Evolutionary conservation across 306 rosid species (phyloP), one percentile per base, ranked within the genome.

Genomic region (Prinsepia uniflora): DNA sequence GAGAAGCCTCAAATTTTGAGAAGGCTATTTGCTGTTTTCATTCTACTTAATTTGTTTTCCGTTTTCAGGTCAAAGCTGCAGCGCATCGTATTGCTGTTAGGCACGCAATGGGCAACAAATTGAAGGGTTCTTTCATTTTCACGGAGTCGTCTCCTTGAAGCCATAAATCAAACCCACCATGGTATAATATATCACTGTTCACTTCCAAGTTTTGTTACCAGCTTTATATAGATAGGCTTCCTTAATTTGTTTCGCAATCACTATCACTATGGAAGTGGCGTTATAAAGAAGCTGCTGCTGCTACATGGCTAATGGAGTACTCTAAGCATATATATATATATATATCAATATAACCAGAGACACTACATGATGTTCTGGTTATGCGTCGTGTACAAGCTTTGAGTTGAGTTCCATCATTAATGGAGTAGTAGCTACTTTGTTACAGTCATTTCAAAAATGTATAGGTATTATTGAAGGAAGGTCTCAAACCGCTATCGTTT

Each of bases 11-110:
- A 15, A 5, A 14, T 18, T 19, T 5, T 41, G 14, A 45, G 39
- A 62, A 67, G 40, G 19, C 46, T 10, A 55, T 36, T 17, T 61
- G 47, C 6, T 61, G 8, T 61, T 20, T 46, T 80, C 47, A 36
- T 46, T 42, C 41, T 34, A 64, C 71, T 76, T 19, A 63, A 44
- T 71, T 22, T 72, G 53, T 65, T 77, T 66, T 72, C 34, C 62
- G 34, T 61, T 20, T 78, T 71, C 87, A 83, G 93, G 81, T 34
- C 36, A 63, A 69, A 69, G 79, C 65, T 74, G 62, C 22, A 20
- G n/a, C 56, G 22, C 45, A 52, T 39, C 49, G 62, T 30, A 34
- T 3, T 49, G 45, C 47, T 18, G 17, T 8, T 30, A 7, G 44
- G 64, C 64, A 34, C 8, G 12, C 1, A 59, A 30, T 34, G 44